Evolutionary conservation across 352 stramenopile genomes (phyloP), one percentile per base, ranked within the genome.

Genomic region (Elongisporangium undulatum): DNA sequence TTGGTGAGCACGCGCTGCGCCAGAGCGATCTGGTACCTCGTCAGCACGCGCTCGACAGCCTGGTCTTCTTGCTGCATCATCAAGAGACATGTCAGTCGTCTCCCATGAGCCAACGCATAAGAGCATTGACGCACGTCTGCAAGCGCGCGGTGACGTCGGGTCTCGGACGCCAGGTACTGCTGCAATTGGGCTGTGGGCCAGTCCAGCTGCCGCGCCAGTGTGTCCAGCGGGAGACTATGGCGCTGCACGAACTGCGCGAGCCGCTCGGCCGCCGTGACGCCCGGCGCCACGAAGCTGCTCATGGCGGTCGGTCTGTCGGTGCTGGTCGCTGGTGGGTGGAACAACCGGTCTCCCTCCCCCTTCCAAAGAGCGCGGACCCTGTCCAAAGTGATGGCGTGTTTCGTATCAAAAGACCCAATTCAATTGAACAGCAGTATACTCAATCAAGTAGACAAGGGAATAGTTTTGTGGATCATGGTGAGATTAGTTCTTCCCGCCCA

Each of bases 191-290:
- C 79, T 19, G 63, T 15, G 3, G 67, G 49, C 80, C 83, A 92
- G 38, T 69, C 66, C 34, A 92, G 56, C 63, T 88, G 75, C 56
- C 55, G 64, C 20, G 79, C 75, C 38, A 90, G 65, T 22, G 70
- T 72, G 4, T 79, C 72, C 12, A 72, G 56, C 0, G 69, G 19
- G 24, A 92, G 61, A 49, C 45, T 62, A 67, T 85, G 82, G 56
- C 79, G 77, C 58, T 79, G 66, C 64, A 92, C 81, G 51, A 92
- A 82, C 26, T 72, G 69, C 59, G 64, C 72, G 51, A 92, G 77
- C 49, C 79, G 77, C 39, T 87, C 77, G 38, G 80, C 75, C 26
- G 69, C 49, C 56, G 45, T 67, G 59, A 58, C 59, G 63, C 12
- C 38, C 26, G 34, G 59, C 56, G 49, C 53, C 57, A 1, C 49